phyloP scores from a whole-genome alignment of 306 rosid genomes.

The Dalbergia oliveri region DNA sequence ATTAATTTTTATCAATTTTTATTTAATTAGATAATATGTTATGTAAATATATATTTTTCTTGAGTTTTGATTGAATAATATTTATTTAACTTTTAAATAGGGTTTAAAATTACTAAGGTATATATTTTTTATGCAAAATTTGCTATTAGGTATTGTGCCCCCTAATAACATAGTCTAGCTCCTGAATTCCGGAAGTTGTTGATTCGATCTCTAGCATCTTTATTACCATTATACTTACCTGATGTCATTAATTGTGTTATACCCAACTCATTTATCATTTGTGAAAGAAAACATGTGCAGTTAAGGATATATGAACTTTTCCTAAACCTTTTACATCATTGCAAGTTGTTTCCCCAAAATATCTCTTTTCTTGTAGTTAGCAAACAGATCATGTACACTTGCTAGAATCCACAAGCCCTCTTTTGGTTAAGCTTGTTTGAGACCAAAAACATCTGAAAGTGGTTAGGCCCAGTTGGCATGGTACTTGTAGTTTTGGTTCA shows the following conservation, averaged over 20 bases:
- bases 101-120: no score
- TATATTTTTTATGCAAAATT: no score
- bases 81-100: no score
- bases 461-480: slow-evolving; percentile 35
- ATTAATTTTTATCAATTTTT: no score
- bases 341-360: slow-evolving; percentile 13
- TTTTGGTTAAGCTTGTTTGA: slow-evolving; percentile 45
- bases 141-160: no score
- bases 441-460: slow-evolving; percentile 35
- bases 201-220: neutral
- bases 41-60: no score
- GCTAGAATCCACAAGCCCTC: slow-evolving; percentile 21
- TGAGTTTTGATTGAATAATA: no score
- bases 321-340: slow-evolving; percentile 17
- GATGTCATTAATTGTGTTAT: slow-evolving; percentile 36
- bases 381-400: slow-evolving; percentile 1
- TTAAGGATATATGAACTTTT: slow-evolving; percentile 25
- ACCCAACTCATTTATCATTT: slow-evolving; percentile 41
- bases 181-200: no score
- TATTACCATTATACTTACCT: slow-evolving; percentile 28
- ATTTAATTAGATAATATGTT: no score
- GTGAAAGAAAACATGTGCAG: neutral
- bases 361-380: neutral
- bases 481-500: slow-evolving; percentile 46
- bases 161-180: no score